Conservation (phyloP, 1,139 yeast species). For the Suhomyces panamericanus region DNA sequence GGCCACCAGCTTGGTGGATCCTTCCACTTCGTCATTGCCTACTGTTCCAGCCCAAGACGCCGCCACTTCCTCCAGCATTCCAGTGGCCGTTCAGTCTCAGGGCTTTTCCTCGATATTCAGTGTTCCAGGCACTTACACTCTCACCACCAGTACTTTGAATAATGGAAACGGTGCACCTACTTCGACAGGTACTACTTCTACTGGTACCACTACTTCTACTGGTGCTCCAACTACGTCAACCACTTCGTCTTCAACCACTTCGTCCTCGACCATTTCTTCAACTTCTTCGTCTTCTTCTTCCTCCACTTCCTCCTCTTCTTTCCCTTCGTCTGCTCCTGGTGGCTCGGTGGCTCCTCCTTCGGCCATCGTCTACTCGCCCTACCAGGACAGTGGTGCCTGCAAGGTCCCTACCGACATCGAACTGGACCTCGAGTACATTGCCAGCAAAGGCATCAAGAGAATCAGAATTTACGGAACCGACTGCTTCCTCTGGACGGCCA, state of each 20-base stretch:
- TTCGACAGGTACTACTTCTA: conserved; percentile 13
- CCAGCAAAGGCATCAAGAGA: conserved; percentile 58
- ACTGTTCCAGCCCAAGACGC: background rate
- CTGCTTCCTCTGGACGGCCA: conserved; percentile 66
- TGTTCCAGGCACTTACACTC: background rate
- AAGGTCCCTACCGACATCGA: conserved; percentile 55
- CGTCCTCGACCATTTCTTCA: conserved; percentile 10
- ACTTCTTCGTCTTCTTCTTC: conserved; percentile 25
- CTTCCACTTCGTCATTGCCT: conserved; percentile 2
- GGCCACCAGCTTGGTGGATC: conserved; percentile 15
- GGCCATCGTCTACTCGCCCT: conserved; percentile 79
- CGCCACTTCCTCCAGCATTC: conserved; percentile 4
- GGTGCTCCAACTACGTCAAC: background rate
- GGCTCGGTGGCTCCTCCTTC: conserved; percentile 44
- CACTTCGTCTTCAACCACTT: conserved; percentile 9
- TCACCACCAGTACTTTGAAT: background rate
- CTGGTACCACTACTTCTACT: background rate
- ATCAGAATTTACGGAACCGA: conserved; percentile 85
- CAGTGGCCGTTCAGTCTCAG: no score
- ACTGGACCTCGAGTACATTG: conserved; percentile 59
- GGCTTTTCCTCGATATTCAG: no score
- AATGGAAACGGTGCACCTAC: conserved; percentile 15
- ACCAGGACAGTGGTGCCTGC: conserved; percentile 65
- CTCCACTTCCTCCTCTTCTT: background rate
- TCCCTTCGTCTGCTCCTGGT: conserved; percentile 11